Base-by-base conservation (phyloP, 2,329 filamentous ascomycete species). In the Bipolaris sorokiniana region DNA sequence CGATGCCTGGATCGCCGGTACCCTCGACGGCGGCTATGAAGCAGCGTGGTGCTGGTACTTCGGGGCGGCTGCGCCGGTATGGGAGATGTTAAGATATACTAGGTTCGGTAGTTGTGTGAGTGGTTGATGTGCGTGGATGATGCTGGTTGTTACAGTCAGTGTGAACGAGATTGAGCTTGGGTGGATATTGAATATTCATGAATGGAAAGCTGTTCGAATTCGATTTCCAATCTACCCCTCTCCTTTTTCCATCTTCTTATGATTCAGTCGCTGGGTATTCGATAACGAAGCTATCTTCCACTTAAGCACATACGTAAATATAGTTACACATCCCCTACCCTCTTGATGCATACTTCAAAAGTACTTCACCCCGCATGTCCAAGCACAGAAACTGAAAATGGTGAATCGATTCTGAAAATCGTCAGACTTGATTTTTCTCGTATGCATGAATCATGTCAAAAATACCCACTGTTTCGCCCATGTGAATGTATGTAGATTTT, bases 91-190 rank as follows among this genome's bases (percentile, higher is more conserved):
- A 31, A 4, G 48, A 1, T 71, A 58, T 26, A 54, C 22, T 13
- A 68, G 66, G 2, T 71, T 69, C 33, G 67, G 65, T n/a, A 44
- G 45, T 40, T 72, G 69, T 61, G 70, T 34, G n/a, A 31, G 16
- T 22, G 68, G 22, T 59, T 54, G 23, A 67, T 57, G 37, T 71
- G 69, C 51, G 51, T 34, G 22, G 54, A 57, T 15, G 69, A 54
- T 51, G 67, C 65, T 7, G 69, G 69, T 37, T 72, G 66, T 47
- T 71, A 71, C 46, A 67, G 66, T 34, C 67, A 70, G 53, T 71
- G 67, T 44, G 26, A 63, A 38, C 48, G 18, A 34, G 41, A 23
- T 23, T 42, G n/a, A 7, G 13, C 40, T 42, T n/a, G 22, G 26
- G 5, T 15, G 3, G 6, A 20, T 20, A 3, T 7, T 37, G 11